Percentiles rank a stretch among this genome's conserved stretches.
phyloP scores from a whole-genome alignment of 2,329 filamentous ascomycete genomes.

The Pseudogymnoascus pannorum region DNA sequence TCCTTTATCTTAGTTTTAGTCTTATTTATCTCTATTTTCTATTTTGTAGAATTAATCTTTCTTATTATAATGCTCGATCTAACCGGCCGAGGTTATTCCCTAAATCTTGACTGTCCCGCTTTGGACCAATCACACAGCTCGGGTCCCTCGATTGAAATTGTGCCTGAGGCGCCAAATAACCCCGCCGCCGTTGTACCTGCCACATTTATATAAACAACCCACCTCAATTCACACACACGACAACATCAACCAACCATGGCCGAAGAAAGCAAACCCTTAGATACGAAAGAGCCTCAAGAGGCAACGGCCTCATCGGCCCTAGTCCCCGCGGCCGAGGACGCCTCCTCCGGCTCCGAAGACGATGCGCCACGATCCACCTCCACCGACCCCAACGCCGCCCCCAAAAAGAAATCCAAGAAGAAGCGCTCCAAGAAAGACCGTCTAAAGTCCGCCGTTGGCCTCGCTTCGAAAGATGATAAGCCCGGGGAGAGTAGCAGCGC shows the following conservation, averaged over 20 bases:
- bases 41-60: no score
- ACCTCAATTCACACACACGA: background rate
- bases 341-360: slow-evolving; percentile 40
- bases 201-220: slow-evolving; percentile 3
- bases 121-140: background rate
- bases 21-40: background rate
- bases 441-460: slow-evolving; percentile 38
- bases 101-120: background rate
- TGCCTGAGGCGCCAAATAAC: background rate
- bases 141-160: background rate
- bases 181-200: slow-evolving; percentile 1
- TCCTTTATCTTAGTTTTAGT: background rate
- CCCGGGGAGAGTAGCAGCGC: slow-evolving; percentile 27
- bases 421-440: slow-evolving; percentile 61
- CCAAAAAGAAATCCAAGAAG: slow-evolving; percentile 43
- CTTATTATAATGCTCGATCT: background rate
- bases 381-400: slow-evolving; percentile 24
- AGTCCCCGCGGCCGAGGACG: slow-evolving; percentile 36
- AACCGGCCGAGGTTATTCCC: background rate
- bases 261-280: slow-evolving; percentile 8
- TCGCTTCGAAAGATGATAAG: slow-evolving; percentile 23
- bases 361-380: slow-evolving; percentile 23
- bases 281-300: background rate
- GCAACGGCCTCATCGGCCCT: background rate
- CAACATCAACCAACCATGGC: background rate